Evolutionary conservation across 306 rosid species (phyloP).

Genomic region (Delonix regia): DNA sequence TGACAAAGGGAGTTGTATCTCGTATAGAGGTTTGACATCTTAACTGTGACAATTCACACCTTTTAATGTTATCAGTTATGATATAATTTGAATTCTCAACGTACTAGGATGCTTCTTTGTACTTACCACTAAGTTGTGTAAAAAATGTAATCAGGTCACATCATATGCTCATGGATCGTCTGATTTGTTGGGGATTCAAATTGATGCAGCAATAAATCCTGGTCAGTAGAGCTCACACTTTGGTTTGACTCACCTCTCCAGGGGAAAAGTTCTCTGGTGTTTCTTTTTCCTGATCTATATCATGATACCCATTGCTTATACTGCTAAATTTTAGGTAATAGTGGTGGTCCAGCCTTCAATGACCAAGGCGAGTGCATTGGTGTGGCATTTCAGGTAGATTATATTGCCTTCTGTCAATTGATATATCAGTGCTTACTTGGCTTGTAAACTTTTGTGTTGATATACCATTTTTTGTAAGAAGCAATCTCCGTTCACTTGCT

Average conservation of each 20-base stretch:
- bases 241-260: slow-evolving; percentile 7
- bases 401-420: slow-evolving; percentile 42
- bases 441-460: slow-evolving; percentile 9
- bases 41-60: slow-evolving; percentile 12
- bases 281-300: slow-evolving; percentile 3
- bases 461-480: not conserved
- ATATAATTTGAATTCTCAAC: not conserved
- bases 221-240: slow-evolving; percentile 59
- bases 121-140: slow-evolving; percentile 18
- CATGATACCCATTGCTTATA: slow-evolving; percentile 46
- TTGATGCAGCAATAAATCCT: slow-evolving; percentile 98
- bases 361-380: slow-evolving; percentile 98
- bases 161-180: slow-evolving; percentile 98
- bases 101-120: not conserved
- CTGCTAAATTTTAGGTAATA: slow-evolving; percentile 82
- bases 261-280: not conserved
- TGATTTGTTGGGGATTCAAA: slow-evolving; percentile 96
- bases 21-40: slow-evolving; percentile 86
- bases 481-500: not conserved
- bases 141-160: slow-evolving; percentile 75
- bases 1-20: slow-evolving; percentile 97
- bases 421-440: slow-evolving; percentile 21
- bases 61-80: slow-evolving; percentile 2
- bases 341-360: slow-evolving; percentile 99
- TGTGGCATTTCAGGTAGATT: slow-evolving; percentile 98